Percentiles rank a stretch among this genome's conserved stretches.
Conservation (phyloP, 2,329 filamentous ascomycete genomes). For the Cladosporium sp. region DNA sequence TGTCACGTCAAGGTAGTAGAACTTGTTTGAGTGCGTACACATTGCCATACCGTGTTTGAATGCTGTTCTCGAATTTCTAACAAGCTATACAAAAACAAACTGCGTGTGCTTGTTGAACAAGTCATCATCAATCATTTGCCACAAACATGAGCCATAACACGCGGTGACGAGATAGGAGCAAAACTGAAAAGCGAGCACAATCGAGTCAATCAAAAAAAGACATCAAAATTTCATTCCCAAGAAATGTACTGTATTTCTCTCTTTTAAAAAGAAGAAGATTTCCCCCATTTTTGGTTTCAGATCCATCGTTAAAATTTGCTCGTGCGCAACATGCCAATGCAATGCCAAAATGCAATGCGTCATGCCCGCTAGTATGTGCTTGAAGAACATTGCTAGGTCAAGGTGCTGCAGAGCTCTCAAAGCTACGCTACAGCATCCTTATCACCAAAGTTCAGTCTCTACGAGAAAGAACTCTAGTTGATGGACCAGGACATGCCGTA, state of each 20-base stretch:
- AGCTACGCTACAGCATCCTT: neutral
- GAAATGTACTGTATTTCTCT: constrained; percentile 9
- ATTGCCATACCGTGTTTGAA: no score
- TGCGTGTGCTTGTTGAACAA: no score
- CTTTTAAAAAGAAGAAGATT: neutral
- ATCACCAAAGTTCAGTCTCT: neutral
- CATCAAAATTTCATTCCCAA: neutral
- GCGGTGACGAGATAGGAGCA: neutral
- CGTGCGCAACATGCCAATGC: neutral
- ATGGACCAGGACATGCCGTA: constrained; percentile 47
- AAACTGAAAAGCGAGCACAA: neutral
- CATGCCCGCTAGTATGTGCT: neutral
- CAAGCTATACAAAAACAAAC: no score
- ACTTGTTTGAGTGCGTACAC: no score
- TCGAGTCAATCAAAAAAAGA: neutral
- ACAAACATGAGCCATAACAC: neutral
- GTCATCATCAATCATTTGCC: neutral
- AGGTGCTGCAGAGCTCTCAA: neutral
- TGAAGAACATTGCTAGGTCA: neutral
- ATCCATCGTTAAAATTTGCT: neutral
- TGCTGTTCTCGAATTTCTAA: no score
- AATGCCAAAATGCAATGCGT: neutral
- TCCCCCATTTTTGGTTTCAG: constrained; percentile 5
- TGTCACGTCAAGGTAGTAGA: no score
- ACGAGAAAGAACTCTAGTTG: constrained; percentile 27